Evolutionary conservation across 495 filamentous ascomycete genomes (phyloP), one percentile per base, ranked within the genome.

Genomic region (Talaromyces borbonicus): DNA sequence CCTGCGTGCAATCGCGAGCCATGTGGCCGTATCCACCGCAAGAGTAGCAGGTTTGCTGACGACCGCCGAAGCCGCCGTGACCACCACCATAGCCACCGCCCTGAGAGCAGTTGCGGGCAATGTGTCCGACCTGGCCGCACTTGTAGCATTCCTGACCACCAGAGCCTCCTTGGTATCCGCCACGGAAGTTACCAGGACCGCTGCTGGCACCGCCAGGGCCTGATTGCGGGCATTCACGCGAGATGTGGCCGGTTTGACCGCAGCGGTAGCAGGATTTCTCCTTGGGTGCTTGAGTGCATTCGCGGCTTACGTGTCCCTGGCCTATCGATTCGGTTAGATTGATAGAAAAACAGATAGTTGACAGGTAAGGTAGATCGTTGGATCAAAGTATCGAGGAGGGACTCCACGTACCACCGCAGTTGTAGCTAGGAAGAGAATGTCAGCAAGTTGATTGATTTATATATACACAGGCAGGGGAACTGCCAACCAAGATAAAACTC

Each of bases 231-330:
- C 93, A 98, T 52, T 98, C 92, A 56, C 92, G 90, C 51, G 85
- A 90, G 62, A 98, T 82, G 73, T 98, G 92, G 38, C 92, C 92
- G 47, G 77, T 64, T 58, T 82, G 74, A 56, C 84, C 84, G 73
- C 90, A 97, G 51, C 86, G 81, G 74, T 97, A 98, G 81, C 92
- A 98, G 27, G 85, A 80, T 72, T 95, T 94, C 69, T 95, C 89
- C 77, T 95, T 95, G 36, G 81, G 78, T 30, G 87, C 83, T 56
- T 80, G 77, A 48, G 84, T 82, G 73, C 92, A 98, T 57, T 98
- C 92, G 64, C 93, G 89, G 75, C 83, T 90, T 65, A 97, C 81
- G 63, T 97, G 92, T 47, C 92, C 92, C 68, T 87, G 80, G 61
- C 78, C 77, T 79, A 51, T 37, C 25, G 24, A 15, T 15, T 7